Conservation (phyloP, 148 eudicot genomes). For the Selenicereus undatus region DNA sequence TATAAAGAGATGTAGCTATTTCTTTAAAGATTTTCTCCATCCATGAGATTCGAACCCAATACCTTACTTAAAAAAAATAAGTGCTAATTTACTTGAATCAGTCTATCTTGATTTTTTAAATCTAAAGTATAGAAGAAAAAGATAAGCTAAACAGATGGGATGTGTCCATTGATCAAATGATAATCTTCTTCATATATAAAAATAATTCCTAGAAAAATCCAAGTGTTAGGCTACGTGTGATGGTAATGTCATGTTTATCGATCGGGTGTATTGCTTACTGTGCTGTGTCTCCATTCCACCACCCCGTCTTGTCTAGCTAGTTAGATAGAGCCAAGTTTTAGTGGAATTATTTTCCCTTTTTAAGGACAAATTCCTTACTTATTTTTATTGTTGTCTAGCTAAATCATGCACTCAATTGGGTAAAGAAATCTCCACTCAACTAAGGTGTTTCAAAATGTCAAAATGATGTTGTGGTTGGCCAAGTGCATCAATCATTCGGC, state of each 20-base stretch:
- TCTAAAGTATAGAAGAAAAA: too few species aligned
- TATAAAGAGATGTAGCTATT: too few species aligned
- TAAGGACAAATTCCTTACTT: not conserved
- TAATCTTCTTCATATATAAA: not conserved
- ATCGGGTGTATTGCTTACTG: not conserved
- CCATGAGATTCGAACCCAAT: too few species aligned
- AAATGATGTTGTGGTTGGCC: not conserved
- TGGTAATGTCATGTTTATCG: not conserved
- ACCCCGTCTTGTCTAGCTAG: not conserved
- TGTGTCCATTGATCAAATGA: not conserved
- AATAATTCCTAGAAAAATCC: not conserved
- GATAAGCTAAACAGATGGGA: too few species aligned
- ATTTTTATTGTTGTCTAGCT: not conserved
- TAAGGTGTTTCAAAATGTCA: not conserved
- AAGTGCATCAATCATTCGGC: slow-evolving; percentile 4
- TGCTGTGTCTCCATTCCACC: not conserved
- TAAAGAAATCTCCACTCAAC: not conserved
- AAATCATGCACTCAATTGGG: not conserved
- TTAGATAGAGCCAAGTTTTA: slow-evolving; percentile 2
- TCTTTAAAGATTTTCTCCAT: too few species aligned
- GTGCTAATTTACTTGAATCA: too few species aligned
- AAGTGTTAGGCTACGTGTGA: not conserved
- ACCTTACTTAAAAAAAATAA: too few species aligned
- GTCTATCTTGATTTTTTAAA: too few species aligned
- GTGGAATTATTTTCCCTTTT: not conserved